Percentiles rank a stretch among this genome's conserved stretches.
Evolutionary conservation across 768 basidiomycete genomes (phyloP).

Genomic region (Strobilomyces confusus): DNA sequence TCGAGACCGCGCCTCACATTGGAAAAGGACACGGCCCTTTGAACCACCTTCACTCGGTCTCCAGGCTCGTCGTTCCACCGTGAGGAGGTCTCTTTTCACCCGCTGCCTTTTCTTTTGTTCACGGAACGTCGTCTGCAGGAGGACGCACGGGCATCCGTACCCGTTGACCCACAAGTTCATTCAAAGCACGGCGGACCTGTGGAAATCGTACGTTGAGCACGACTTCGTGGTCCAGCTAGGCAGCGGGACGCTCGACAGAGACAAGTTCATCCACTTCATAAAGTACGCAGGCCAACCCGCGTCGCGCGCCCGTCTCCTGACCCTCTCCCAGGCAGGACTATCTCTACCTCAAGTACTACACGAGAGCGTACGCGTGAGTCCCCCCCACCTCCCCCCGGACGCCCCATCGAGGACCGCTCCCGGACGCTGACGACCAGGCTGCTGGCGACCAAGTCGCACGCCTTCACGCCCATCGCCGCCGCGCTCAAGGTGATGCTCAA

Average conservation of each 20-base stretch:
- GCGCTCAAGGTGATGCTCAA: conserved; percentile 62
- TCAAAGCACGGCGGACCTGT: conserved; percentile 45
- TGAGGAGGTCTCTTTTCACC: conserved; percentile 36
- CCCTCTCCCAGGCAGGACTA: conserved; percentile 66
- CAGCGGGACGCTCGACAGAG: conserved; percentile 58
- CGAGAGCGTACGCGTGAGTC: conserved; percentile 69
- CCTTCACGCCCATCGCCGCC: conserved; percentile 56
- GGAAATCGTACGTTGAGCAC: conserved; percentile 79
- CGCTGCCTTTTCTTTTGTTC: not conserved
- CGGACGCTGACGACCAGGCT: conserved; percentile 56
- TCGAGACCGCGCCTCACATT: conserved; percentile 60
- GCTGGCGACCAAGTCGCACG: conserved; percentile 71
- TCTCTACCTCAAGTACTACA: conserved; percentile 77
- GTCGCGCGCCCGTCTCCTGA: not conserved
- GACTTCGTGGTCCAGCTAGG: conserved; percentile 79
- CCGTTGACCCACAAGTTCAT: conserved; percentile 69
- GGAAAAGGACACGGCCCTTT: conserved; percentile 81
- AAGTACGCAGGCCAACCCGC: conserved; percentile 43
- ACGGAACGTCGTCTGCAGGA: conserved; percentile 36
- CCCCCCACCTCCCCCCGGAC: not conserved
- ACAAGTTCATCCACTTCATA: conserved; percentile 81
- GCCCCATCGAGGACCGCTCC: not conserved
- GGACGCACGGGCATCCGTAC: conserved; percentile 55
- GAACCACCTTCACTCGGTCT: conserved; percentile 73
- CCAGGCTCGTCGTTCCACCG: conserved; percentile 47